Conservation (phyloP, 2,329 filamentous ascomycete species). For the Claviceps sp. region DNA sequence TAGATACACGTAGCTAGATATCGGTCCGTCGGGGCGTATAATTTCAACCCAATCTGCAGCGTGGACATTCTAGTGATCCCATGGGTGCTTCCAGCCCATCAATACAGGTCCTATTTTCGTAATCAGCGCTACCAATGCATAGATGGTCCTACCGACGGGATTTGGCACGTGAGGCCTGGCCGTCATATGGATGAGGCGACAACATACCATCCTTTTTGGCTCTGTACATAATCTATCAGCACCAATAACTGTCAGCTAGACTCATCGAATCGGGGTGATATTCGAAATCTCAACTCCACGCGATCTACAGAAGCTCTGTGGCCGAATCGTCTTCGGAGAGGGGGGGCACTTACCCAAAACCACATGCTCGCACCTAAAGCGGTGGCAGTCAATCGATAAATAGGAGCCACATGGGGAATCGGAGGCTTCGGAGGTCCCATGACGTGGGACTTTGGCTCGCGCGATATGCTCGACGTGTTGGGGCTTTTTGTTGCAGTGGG, state of each 20-base stretch:
- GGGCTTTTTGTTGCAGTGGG: not conserved
- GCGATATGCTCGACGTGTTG: not conserved
- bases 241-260: not conserved
- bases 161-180: not conserved
- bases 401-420: conserved; percentile 35
- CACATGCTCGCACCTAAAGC: conserved; percentile 93
- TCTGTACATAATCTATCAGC: conserved; percentile 73
- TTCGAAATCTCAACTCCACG: too few species aligned
- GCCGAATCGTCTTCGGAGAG: not conserved
- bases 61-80: conserved; percentile 62
- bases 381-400: conserved; percentile 80
- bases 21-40: not conserved
- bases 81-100: conserved; percentile 89
- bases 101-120: conserved; percentile 49
- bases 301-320: not conserved
- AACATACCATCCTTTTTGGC: conserved; percentile 79
- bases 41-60: too few species aligned
- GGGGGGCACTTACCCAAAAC: conserved; percentile 69
- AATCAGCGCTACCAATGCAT: not conserved
- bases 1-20: not conserved
- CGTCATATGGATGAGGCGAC: not conserved
- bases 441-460: not conserved
- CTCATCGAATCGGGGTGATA: not conserved
- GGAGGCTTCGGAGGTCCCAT: conserved; percentile 27
- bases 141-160: not conserved